Conservation (phyloP, 805 yeast species). For the Wickerhamomyces hampshirensis region DNA sequence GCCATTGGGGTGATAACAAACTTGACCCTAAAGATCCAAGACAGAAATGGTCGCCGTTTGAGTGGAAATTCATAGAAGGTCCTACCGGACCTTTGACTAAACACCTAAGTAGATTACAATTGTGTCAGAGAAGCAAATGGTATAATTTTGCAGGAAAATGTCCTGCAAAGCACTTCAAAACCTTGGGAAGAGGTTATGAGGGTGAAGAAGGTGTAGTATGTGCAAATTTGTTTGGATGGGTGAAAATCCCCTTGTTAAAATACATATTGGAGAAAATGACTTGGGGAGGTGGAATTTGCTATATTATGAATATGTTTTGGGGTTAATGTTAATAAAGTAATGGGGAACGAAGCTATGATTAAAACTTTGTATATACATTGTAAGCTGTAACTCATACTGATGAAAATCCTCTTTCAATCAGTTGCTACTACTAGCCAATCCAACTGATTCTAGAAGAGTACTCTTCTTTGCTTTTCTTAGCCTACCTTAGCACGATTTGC, state of each 20-base stretch:
- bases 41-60: slow-evolving; percentile 83
- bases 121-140: slow-evolving; percentile 88
- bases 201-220: slow-evolving; percentile 78
- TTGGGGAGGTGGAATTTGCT: slow-evolving; percentile 62
- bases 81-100: slow-evolving; percentile 88
- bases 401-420: too few species aligned
- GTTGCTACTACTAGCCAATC: too few species aligned
- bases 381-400: too few species aligned
- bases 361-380: too few species aligned
- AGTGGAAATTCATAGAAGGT: slow-evolving; percentile 88
- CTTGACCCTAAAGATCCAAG: slow-evolving; percentile 65
- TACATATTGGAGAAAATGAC: slow-evolving; percentile 43
- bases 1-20: slow-evolving; percentile 89
- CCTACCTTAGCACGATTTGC: too few species aligned
- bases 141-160: slow-evolving; percentile 88
- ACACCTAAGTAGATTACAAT: slow-evolving; percentile 59
- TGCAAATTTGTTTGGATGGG: slow-evolving; percentile 54
- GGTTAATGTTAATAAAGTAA: slow-evolving; percentile 28
- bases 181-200: slow-evolving; percentile 86
- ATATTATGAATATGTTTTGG: slow-evolving; percentile 43
- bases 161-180: slow-evolving; percentile 65
- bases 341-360: too few species aligned
- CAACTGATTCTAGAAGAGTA: too few species aligned
- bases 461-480: too few species aligned
- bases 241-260: slow-evolving; percentile 49